Evolutionary conservation across 768 basidiomycete species (phyloP), one percentile per base, ranked within the genome.

Genomic region (Auricularia cornea): DNA sequence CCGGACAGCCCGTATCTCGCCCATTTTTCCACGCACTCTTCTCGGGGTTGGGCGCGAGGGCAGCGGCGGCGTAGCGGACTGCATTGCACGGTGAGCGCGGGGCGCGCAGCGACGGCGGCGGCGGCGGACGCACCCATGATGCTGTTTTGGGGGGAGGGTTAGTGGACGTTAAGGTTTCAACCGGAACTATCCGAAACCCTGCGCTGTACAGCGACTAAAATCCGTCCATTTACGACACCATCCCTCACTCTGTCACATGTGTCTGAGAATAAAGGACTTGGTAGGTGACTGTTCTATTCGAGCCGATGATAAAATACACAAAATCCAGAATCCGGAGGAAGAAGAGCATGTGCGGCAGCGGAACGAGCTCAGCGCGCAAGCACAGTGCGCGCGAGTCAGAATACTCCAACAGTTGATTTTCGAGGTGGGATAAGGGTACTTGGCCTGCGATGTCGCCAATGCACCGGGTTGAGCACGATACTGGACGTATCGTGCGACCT

Each of bases 21-120:
- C 35, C 35, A 38, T 10, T 38, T 10, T 38, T 8, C 35, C 35
- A 83, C 88, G 65, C 68, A 95, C 92, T 91, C 83, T 92, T 95
- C 86, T 98, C 94, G 71, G 94, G 93, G 82, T 96, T 96, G 70
- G 87, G 80, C 72, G 90, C 89, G 70, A 88, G 81, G 72, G 88
- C 83, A 70, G 89, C 92, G 70, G 90, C 85, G 71, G 94, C 91
- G 85, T 98, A 98, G 75, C 94, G 93, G 80, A 94, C 94, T 93
- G 73, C 26, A 70, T 38, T 38, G 10, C 44, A 23, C 16, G 20
- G 44, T 48, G 44, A 48, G 44, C 44, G 20, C 10, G 12, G 44
- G 20, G 44, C 44, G 44, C 16, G 8, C 20, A 18, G 44, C 44
- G 44, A 48, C 44, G 44, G 23, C 44, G 44, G 12, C 12, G 54